Percentiles rank a stretch among this genome's conserved stretches.
Conservation (phyloP, 768 basidiomycete genomes). For the Lentinula raphanica region DNA sequence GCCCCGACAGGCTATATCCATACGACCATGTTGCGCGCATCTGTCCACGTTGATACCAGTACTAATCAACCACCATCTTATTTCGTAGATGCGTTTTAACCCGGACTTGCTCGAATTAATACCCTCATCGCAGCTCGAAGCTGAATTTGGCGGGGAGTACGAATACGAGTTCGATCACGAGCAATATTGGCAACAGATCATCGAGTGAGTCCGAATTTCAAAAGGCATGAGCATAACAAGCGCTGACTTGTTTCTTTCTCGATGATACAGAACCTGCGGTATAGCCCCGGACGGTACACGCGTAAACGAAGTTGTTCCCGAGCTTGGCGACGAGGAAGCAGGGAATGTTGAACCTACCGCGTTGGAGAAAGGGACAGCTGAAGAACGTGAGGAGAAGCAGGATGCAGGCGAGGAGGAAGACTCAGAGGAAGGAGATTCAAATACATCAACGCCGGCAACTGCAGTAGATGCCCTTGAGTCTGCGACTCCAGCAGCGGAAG, state of each 20-base stretch:
- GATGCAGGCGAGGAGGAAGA: background rate
- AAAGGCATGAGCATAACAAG: background rate
- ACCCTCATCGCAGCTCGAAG: conserved; percentile 69
- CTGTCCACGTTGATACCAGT: too few relatives aligned
- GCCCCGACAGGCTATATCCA: conserved; percentile 12
- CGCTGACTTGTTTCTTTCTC: background rate
- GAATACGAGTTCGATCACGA: conserved; percentile 68
- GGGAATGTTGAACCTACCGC: background rate
- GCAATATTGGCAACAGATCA: conserved; percentile 75
- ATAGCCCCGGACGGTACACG: conserved; percentile 54
- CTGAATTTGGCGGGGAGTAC: conserved; percentile 77
- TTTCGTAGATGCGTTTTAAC: conserved; percentile 77
- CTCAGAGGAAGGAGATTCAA: background rate
- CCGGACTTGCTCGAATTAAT: conserved; percentile 75
- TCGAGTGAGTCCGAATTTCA: conserved; percentile 39
- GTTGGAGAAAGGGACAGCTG: background rate
- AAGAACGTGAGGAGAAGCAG: background rate
- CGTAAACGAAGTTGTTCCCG: conserved; percentile 15
- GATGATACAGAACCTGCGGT: conserved; percentile 43
- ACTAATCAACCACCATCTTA: background rate
- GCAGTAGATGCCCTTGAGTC: background rate
- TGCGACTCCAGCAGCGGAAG: background rate
- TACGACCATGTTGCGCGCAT: too few relatives aligned
- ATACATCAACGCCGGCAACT: background rate
- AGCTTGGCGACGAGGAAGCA: background rate